Percentiles rank a stretch among this genome's conserved stretches.
Conservation (phyloP, 345 rosid species). For the Combretum micranthum region DNA sequence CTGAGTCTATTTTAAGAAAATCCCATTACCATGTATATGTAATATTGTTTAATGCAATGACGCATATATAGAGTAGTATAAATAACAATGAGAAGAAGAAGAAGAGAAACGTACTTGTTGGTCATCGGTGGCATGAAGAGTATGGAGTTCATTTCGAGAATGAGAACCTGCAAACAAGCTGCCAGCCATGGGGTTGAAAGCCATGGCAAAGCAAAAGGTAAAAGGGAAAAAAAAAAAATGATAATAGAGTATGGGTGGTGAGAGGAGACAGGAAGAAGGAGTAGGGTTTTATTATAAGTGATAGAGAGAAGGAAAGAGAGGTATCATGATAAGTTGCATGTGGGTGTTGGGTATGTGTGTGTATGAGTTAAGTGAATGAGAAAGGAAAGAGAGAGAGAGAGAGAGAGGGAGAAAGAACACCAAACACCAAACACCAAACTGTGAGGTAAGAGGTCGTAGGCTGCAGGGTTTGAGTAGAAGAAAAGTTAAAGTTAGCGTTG, state of each 20-base stretch:
- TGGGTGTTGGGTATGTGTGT: neutral
- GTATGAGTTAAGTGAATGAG: conserved; percentile 8
- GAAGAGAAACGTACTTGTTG: conserved; percentile 39
- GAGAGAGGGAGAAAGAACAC: too few species aligned
- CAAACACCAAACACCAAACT: conserved; percentile 47
- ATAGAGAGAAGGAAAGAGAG: conserved; percentile 2
- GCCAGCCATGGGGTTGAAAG: conserved; percentile 47
- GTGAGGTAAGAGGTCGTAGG: conserved; percentile 70
- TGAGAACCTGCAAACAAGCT: conserved; percentile 31
- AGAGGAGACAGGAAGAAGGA: conserved; percentile 5
- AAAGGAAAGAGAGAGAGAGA: neutral
- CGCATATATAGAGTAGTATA: too few species aligned
- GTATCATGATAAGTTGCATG: too few species aligned
- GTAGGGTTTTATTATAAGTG: neutral
- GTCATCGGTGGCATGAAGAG: conserved; percentile 11
- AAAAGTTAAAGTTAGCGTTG: conserved; percentile 27
- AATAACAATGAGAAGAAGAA: neutral
- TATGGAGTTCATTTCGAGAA: conserved; percentile 21
- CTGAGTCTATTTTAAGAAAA: too few species aligned
- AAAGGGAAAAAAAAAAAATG: conserved; percentile 13
- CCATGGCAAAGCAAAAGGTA: conserved; percentile 23
- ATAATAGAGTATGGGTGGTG: conserved; percentile 15
- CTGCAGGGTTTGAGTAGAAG: conserved; percentile 40
- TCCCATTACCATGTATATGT: too few species aligned
- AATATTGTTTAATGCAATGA: too few species aligned